These are phyloP conservation scores for Didymella glomerata DNA, from an alignment of 2,329 filamentous ascomycete genomes.

Conservation along the genomic window DNA sequence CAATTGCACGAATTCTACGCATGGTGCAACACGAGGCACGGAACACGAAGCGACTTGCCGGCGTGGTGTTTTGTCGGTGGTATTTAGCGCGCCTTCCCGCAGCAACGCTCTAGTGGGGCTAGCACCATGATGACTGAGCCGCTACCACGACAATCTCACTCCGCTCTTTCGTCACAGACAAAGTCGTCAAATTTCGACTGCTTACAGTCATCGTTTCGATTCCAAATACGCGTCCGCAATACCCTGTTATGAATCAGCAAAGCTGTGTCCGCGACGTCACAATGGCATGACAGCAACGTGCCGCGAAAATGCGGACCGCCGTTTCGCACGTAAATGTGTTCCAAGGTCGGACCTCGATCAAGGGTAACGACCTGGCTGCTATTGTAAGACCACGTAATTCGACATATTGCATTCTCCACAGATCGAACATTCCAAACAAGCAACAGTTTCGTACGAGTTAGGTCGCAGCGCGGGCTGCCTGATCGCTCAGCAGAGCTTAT, in stretches of 20 bases:
- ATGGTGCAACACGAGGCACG: slow-evolving; percentile 1
- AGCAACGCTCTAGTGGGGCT: slow-evolving; percentile 7
- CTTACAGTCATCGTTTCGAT: slow-evolving; percentile 7
- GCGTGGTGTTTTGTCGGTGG: slow-evolving; percentile 3
- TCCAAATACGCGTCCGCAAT: not conserved
- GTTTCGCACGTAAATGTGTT: not conserved
- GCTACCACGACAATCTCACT: slow-evolving; percentile 16
- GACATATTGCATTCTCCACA: not conserved
- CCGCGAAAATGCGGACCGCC: not conserved
- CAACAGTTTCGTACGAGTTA: not conserved
- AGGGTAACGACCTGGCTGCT: not conserved
- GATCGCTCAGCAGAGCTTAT: not conserved
- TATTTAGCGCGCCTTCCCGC: not conserved
- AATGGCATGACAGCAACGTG: not conserved
- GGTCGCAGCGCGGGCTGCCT: not conserved
- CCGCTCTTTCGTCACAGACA: slow-evolving; percentile 19
- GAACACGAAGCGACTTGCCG: slow-evolving; percentile 1
- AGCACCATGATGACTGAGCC: slow-evolving; percentile 20
- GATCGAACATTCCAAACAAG: not conserved
- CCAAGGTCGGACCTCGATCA: not conserved
- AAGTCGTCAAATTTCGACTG: not conserved
- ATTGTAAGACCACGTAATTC: not conserved
- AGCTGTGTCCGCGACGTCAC: not conserved
- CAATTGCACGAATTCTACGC: not conserved
- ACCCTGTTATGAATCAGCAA: not conserved